Base-by-base conservation (phyloP, 805 yeast genomes). In the Osmozyma mogii region DNA sequence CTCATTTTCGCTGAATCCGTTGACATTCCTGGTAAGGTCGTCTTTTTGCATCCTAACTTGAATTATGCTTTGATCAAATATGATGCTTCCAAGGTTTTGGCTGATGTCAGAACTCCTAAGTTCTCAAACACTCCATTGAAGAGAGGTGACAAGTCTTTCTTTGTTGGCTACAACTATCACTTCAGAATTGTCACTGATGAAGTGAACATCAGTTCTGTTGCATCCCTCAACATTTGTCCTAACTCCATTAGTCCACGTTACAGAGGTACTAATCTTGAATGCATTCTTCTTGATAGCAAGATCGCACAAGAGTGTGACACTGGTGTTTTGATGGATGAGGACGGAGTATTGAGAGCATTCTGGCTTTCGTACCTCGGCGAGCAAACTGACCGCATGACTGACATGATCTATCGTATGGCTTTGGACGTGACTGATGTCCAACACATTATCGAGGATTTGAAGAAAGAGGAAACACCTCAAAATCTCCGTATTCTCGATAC, bases 311-410 rank as follows among this genome's bases (percentile, higher is more conserved):
- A 81, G 38, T 84, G 94, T 55, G 72, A 71, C 16, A 71, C 92
- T 3, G 96, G 96, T 43, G 70, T 85, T 3, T 54, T 88, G 24
- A 78, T 82, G 4, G 87, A 83, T 49, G 54, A 67, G 24, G 82
- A 80, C 45, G 96, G 96, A 9, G 70, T 78, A 0, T 71, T 88
- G 9, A 70, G 89, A 37, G 94, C 92, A 0, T 58, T 88, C 32
- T 88, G 96, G 96, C 54, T 87, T 38, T 70, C 89, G 1, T 85
- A 73, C 51, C 64, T 85, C 30, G 95, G 94, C 11, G 95, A 84
- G 41, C 70, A 75, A 28, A 65, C 61, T 24, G 75, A 74, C 29
- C 43, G 45, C 28, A 33, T 44, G 28, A 64, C 70, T 10, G 92
- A 83, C 40, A 68, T 75, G 15, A 65, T 73, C 37, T 79, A 77